Percentiles rank a stretch among this genome's conserved stretches.
Conservation (phyloP, 1,284 basidiomycete species). For the Cutaneotrichosporon sp. region DNA sequence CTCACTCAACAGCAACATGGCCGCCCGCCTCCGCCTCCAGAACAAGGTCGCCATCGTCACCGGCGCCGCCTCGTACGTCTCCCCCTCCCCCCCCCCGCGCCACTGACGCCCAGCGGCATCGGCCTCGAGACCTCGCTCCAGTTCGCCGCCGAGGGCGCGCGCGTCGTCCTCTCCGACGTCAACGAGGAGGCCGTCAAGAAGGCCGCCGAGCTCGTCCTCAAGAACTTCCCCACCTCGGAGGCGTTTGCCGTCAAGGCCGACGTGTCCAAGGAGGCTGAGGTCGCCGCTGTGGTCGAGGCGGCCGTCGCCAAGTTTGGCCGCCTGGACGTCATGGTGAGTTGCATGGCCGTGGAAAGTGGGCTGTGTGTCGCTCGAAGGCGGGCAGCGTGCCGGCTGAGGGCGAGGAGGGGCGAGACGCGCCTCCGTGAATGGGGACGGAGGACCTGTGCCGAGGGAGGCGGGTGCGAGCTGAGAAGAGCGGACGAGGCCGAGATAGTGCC, state of each 20-base stretch:
- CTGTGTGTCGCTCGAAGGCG: neutral
- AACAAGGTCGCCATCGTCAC: slow-evolving; percentile 55
- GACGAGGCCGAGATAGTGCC: neutral
- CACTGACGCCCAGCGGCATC: slow-evolving; percentile 62
- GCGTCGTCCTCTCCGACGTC: slow-evolving; percentile 83
- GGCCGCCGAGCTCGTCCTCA: slow-evolving; percentile 65
- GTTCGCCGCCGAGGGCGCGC: slow-evolving; percentile 89
- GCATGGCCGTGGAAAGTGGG: too few relatives aligned
- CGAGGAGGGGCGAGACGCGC: neutral
- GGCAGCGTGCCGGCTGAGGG: neutral
- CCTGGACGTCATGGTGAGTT: slow-evolving; percentile 82
- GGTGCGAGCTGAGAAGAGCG: neutral
- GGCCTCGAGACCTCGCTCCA: slow-evolving; percentile 89
- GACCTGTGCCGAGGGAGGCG: too few relatives aligned
- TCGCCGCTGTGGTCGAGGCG: slow-evolving; percentile 75
- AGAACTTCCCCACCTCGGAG: slow-evolving; percentile 68
- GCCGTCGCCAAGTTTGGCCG: slow-evolving; percentile 83
- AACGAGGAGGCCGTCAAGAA: slow-evolving; percentile 75
- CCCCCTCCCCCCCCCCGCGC: neutral
- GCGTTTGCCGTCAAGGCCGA: slow-evolving; percentile 76
- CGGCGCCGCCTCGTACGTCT: slow-evolving; percentile 53
- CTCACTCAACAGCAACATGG: slow-evolving; percentile 10
- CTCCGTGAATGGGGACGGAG: neutral
- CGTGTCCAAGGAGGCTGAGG: slow-evolving; percentile 81
- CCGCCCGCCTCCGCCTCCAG: slow-evolving; percentile 43